These are phyloP conservation scores for Poterioochromonas sp. DNA, from an alignment of 352 stramenopile genomes.

Conservation along the genomic window DNA sequence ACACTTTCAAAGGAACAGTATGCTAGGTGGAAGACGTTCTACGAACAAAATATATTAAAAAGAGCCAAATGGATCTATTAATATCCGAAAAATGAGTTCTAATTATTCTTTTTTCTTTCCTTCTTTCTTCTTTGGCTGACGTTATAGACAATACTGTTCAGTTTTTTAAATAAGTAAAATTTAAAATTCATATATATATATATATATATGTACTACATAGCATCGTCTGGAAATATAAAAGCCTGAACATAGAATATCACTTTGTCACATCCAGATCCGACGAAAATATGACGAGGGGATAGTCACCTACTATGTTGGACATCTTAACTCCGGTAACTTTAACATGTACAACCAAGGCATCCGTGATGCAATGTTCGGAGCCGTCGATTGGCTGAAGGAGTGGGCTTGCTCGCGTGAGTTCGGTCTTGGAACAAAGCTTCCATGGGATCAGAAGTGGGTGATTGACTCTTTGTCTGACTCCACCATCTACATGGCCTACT, in stretches of 20 bases:
- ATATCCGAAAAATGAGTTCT: too few species aligned
- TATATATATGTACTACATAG: too few species aligned
- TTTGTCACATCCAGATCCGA: slow-evolving; percentile 97
- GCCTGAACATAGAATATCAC: slow-evolving; percentile 97
- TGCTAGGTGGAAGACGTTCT: too few species aligned
- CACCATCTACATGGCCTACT: slow-evolving; percentile 99
- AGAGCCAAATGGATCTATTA: too few species aligned
- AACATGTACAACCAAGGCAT: slow-evolving; percentile 75
- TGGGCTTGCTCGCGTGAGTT: slow-evolving; percentile 95
- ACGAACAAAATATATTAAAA: too few species aligned
- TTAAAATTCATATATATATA: too few species aligned
- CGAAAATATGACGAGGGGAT: too few species aligned
- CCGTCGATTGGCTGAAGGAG: slow-evolving; percentile 97
- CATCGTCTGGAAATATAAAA: slow-evolving; percentile 95
- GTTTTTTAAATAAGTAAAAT: too few species aligned
- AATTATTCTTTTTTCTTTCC: too few species aligned
- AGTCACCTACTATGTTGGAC: slow-evolving; percentile 68
- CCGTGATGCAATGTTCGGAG: slow-evolving; percentile 89
- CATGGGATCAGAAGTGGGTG: slow-evolving; percentile 96
- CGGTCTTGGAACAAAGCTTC: slow-evolving; percentile 88
- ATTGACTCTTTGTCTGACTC: slow-evolving; percentile 98
- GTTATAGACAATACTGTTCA: too few species aligned
- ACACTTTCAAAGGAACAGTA: too few species aligned
- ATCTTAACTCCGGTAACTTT: slow-evolving; percentile 82
- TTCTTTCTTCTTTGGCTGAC: too few species aligned